A percentile compares a stretch with the other conserved stretches of the same genome.
Evolutionary conservation across 2,329 filamentous ascomycete genomes (phyloP).

Genomic region (Fonsecaea monophora): DNA sequence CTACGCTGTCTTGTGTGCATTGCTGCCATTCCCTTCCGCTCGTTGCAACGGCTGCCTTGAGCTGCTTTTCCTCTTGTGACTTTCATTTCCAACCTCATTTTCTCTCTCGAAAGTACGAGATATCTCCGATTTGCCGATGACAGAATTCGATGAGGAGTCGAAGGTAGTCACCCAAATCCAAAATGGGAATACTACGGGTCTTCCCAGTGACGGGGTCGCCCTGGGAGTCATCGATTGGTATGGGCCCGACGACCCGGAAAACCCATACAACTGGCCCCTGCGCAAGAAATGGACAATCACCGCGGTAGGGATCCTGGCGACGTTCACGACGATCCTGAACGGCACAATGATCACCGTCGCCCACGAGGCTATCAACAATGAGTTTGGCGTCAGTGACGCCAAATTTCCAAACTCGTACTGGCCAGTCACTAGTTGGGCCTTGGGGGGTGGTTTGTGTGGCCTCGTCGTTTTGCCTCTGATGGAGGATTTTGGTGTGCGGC

Average conservation of each 20-base stretch:
- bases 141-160: constrained; percentile 13
- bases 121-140: constrained; percentile 7
- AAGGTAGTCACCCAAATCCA: constrained; percentile 19
- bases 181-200: constrained; percentile 1
- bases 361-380: constrained; percentile 46
- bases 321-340: constrained; percentile 46
- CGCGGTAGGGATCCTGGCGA: constrained; percentile 42
- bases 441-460: constrained; percentile 52
- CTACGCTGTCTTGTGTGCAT: background rate
- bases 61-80: background rate
- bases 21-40: background rate
- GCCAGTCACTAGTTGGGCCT: constrained; percentile 51
- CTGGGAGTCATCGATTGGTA: constrained; percentile 40
- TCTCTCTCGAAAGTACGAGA: background rate
- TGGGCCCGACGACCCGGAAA: constrained; percentile 44
- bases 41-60: background rate
- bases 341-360: constrained; percentile 50
- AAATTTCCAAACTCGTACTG: constrained; percentile 52
- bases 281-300: constrained; percentile 48
- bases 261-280: constrained; percentile 50
- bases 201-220: background rate
- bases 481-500: constrained; percentile 47
- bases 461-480: constrained; percentile 52
- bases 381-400: constrained; percentile 41
- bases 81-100: background rate